Evolutionary conservation across 768 basidiomycete genomes (phyloP), one percentile per base, ranked within the genome.

Genomic region (Lentinula edodes): DNA sequence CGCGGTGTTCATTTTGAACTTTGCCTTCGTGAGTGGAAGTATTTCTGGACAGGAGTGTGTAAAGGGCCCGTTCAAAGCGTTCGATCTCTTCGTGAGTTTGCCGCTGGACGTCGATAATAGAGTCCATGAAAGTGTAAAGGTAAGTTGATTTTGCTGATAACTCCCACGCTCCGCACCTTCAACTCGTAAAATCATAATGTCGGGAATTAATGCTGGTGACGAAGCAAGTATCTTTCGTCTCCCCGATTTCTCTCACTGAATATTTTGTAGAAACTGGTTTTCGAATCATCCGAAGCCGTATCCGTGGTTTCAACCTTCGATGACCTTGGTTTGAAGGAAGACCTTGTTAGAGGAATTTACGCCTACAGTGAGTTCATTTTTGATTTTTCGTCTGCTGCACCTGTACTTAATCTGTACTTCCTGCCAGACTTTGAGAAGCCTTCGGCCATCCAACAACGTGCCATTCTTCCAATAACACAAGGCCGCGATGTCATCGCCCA

Each of bases 401-500:
- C 65, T 41, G 20, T 59, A 41, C 48, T 10, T 20, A n/a, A 52
- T 1, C 5, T 16, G 13, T 15, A 52, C 35, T 28, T 16, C 58
- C 13, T 52, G 48, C 23, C 42, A 80, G 91, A 93, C 73, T 98
- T 98, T 70, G 96, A 99, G 82, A 95, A 94, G 70, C 96, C 96
- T 23, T 98, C 96, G 63, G 95, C 96, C 63, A 98, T 99, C 70
- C 96, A 99, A 78, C 94, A 97, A 77, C 90, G 95, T 66, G 96
- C 96, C 53, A 98, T 99, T 75, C 80, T 96, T 62, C 96, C 96
- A 56, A 96, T 99, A 71, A 92, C 87, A 53, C 90, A 93, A 79
- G 93, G 93, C 34, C 88, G 95, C 66, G 96, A 98, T 83, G 96
- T 98, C 63, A 98, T 99, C 73, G 96, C 96, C 39, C 96, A 98